Conservation (phyloP, 345 rosid species). For the Boechera divaricarpa region DNA sequence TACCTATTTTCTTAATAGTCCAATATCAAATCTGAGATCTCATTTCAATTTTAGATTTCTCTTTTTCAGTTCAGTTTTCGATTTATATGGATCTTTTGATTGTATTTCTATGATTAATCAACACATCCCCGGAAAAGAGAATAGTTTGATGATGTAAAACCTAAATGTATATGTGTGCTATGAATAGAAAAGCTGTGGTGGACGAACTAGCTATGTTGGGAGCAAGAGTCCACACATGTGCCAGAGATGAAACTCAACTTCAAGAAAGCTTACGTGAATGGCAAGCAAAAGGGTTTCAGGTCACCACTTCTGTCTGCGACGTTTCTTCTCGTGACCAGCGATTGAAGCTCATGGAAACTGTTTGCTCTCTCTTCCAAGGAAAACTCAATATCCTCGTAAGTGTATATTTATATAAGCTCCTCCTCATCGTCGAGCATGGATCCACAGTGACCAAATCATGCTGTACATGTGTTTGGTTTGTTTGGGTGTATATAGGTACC, state of each 20-base stretch:
- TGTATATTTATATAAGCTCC: neutral
- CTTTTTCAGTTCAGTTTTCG: neutral
- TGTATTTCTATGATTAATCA: neutral
- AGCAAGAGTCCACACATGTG: slow-evolving; percentile 44
- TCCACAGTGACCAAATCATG: neutral
- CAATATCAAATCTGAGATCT: slow-evolving; percentile 1
- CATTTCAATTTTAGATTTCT: neutral
- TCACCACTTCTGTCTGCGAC: slow-evolving; percentile 30
- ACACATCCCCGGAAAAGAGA: neutral
- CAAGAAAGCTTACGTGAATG: slow-evolving; percentile 39
- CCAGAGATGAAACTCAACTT: slow-evolving; percentile 38
- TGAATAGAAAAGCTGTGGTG: slow-evolving; percentile 41
- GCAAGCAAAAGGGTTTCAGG: slow-evolving; percentile 37
- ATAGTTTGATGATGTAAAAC: neutral
- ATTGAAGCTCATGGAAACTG: slow-evolving; percentile 41
- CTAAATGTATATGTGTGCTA: neutral
- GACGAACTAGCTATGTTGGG: slow-evolving; percentile 41
- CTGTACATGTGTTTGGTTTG: neutral
- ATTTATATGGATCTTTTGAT: neutral
- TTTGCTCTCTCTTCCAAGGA: slow-evolving; percentile 44
- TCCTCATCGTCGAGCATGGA: neutral
- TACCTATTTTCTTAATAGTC: neutral
- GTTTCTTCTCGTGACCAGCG: slow-evolving; percentile 40
- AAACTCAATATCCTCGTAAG: slow-evolving; percentile 41
- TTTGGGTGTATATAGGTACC: neutral